These are phyloP conservation scores for Colletotrichum tropicale DNA, from an alignment of 2,329 filamentous ascomycete genomes.

Conservation along the genomic window DNA sequence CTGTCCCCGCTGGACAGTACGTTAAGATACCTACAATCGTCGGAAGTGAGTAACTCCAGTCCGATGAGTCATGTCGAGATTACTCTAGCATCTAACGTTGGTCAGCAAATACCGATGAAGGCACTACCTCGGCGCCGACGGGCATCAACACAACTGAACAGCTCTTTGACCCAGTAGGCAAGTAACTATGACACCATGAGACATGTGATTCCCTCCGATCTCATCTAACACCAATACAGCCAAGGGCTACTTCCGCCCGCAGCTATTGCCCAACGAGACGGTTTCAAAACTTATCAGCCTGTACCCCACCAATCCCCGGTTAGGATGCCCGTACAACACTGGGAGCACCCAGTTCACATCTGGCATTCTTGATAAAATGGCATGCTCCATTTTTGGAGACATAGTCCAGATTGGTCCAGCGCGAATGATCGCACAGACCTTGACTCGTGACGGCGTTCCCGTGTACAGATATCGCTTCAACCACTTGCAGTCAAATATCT, in stretches of 20 bases:
- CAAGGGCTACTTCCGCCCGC: slow-evolving; percentile 17
- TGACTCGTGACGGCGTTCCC: slow-evolving; percentile 48
- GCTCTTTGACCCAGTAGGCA: slow-evolving; percentile 32
- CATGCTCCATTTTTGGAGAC: neutral
- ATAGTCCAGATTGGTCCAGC: slow-evolving; percentile 25
- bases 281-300: slow-evolving; percentile 30
- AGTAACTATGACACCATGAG: slow-evolving; percentile 33
- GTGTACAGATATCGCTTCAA: slow-evolving; percentile 60
- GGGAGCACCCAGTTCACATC: neutral
- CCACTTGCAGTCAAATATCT: slow-evolving; percentile 30
- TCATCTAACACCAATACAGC: slow-evolving; percentile 25
- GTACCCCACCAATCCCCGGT: neutral
- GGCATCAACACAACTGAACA: slow-evolving; percentile 60
- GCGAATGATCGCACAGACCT: slow-evolving; percentile 59
- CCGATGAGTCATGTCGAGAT: too few relatives aligned
- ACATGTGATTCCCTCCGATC: slow-evolving; percentile 20
- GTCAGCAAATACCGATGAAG: slow-evolving; percentile 66
- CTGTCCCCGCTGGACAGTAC: slow-evolving; percentile 63
- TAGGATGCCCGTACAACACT: neutral
- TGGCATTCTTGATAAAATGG: neutral
- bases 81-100: neutral
- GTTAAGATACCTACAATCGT: slow-evolving; percentile 66
- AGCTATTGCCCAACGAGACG: slow-evolving; percentile 54
- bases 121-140: slow-evolving; percentile 53
- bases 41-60: too few relatives aligned